Conservation (phyloP, 2,329 filamentous ascomycete genomes). For the Penicillium sp. region DNA sequence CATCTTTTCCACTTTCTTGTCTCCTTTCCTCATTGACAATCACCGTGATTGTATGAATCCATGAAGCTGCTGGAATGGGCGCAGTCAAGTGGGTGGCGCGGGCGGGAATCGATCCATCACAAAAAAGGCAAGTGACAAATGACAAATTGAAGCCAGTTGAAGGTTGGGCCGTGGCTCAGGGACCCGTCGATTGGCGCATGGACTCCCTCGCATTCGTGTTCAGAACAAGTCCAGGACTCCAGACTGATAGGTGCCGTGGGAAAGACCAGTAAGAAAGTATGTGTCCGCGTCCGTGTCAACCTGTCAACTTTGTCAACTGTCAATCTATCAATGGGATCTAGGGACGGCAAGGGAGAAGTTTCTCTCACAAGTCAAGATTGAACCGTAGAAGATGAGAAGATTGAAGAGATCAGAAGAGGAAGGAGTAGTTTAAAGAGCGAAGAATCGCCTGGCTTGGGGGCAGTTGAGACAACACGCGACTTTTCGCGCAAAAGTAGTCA, state of each 20-base stretch:
- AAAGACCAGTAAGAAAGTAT: slow-evolving; percentile 7
- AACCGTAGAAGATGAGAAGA: not conserved
- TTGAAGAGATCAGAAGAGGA: not conserved
- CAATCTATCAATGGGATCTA: not conserved
- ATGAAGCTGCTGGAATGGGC: slow-evolving; percentile 1
- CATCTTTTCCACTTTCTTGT: not conserved
- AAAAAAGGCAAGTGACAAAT: slow-evolving; percentile 14
- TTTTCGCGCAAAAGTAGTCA: not conserved
- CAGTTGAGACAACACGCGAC: slow-evolving; percentile 12
- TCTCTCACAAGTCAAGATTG: not conserved
- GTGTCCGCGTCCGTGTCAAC: not conserved
- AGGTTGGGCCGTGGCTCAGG: slow-evolving; percentile 6
- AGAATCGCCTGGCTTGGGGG: not conserved
- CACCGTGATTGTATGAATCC: not conserved
- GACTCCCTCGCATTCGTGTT: slow-evolving; percentile 7
- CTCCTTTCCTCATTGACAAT: not conserved
- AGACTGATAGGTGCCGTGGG: slow-evolving; percentile 1
- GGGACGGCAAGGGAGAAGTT: not conserved
- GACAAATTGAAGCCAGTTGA: not conserved
- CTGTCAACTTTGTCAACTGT: not conserved
- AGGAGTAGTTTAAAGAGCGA: not conserved
- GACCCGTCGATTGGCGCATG: slow-evolving; percentile 9
- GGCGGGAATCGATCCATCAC: slow-evolving; percentile 26
- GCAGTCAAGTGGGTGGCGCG: not conserved
- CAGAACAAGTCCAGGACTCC: not conserved